Evolutionary conservation across 2,329 filamentous ascomycete species (phyloP).

Genomic region (Talaromyces marneffei): DNA sequence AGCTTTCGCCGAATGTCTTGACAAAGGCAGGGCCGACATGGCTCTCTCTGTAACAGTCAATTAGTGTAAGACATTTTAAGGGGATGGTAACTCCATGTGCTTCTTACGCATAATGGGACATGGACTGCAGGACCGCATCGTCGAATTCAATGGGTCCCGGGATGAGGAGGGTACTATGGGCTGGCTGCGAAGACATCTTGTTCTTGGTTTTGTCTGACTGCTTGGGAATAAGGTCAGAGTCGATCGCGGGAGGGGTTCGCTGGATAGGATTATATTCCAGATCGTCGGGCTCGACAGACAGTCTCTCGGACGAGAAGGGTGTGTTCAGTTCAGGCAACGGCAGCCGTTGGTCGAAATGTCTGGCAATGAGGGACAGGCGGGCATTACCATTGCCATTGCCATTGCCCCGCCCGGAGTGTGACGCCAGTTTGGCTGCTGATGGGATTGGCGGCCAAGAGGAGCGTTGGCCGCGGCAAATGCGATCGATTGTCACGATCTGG

Average conservation of each 20-base stretch:
- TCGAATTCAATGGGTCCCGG: slow-evolving; percentile 97
- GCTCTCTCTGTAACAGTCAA: slow-evolving; percentile 61
- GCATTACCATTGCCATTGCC: slow-evolving; percentile 18
- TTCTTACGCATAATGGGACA: slow-evolving; percentile 72
- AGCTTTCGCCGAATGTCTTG: slow-evolving; percentile 80
- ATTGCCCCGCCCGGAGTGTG: slow-evolving; percentile 20
- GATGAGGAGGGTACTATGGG: slow-evolving; percentile 76
- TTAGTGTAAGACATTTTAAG: background rate
- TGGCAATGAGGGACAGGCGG: slow-evolving; percentile 55
- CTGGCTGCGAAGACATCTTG: slow-evolving; percentile 54
- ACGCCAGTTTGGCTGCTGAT: slow-evolving; percentile 15
- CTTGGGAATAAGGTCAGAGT: slow-evolving; percentile 19
- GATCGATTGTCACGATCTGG: background rate
- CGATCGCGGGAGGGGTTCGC: slow-evolving; percentile 22
- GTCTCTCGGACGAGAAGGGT: slow-evolving; percentile 57
- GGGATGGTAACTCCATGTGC: background rate
- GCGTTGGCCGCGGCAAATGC: slow-evolving; percentile 12
- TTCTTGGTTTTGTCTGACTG: background rate
- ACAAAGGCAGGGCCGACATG: slow-evolving; percentile 89
- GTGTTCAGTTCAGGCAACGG: slow-evolving; percentile 57
- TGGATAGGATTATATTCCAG: slow-evolving; percentile 45
- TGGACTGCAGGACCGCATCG: slow-evolving; percentile 89
- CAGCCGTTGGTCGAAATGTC: slow-evolving; percentile 52
- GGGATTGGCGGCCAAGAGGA: slow-evolving; percentile 12
- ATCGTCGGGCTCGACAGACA: slow-evolving; percentile 48